Evolutionary conservation across 1,284 basidiomycete species (phyloP).

Genomic region (Flammula alnicola): DNA sequence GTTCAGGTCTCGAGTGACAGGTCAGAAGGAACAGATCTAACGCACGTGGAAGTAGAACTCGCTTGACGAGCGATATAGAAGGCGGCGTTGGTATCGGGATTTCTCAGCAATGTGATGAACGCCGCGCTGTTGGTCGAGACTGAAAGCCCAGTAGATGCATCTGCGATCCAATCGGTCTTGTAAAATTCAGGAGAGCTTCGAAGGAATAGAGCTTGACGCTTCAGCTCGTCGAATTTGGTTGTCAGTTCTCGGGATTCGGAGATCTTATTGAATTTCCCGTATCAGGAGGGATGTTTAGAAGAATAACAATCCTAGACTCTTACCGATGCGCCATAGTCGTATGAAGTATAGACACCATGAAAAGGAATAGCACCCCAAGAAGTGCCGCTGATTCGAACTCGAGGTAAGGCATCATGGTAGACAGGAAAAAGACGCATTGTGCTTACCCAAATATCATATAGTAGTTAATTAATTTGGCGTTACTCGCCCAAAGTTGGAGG

Average conservation of each 20-base stretch:
- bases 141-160: conserved; percentile 56
- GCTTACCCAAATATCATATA: conserved; percentile 80
- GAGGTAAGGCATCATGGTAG: background rate
- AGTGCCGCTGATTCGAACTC: conserved; percentile 57
- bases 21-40: conserved; percentile 7
- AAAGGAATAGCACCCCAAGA: conserved; percentile 80
- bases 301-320: conserved; percentile 8
- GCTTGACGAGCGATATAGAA: conserved; percentile 77
- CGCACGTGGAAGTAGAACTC: conserved; percentile 69
- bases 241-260: conserved; percentile 72
- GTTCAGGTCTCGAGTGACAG: background rate
- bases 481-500: conserved; percentile 74
- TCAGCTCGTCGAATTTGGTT: conserved; percentile 74
- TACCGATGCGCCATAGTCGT: conserved; percentile 69
- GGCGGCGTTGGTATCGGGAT: conserved; percentile 64
- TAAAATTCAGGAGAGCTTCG: conserved; percentile 76
- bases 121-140: conserved; percentile 52
- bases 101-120: conserved; percentile 67
- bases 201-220: conserved; percentile 75
- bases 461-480: conserved; percentile 76
- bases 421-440: background rate
- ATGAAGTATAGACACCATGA: conserved; percentile 65
- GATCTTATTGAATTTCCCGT: conserved; percentile 42
- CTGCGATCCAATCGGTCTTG: conserved; percentile 75
- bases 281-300: background rate